Base-by-base conservation (phyloP, 2,329 filamentous ascomycete species). In the Pseudocercospora pini-densiflorae region DNA sequence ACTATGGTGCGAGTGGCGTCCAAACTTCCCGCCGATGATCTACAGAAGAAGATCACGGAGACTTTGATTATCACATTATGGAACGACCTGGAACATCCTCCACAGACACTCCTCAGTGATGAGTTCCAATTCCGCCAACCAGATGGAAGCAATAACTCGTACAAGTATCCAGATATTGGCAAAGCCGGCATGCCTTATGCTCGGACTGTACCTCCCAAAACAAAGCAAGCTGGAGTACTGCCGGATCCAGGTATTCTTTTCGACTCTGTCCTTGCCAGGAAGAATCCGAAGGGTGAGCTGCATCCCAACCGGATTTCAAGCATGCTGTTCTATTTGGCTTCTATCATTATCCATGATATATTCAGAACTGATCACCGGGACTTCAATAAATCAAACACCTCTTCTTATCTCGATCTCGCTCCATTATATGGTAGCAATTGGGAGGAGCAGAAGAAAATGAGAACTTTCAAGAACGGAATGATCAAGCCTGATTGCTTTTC, bases 301-400 rank as follows among this genome's bases (percentile, higher is more conserved):
- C 91, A 92, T 75, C 88, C 89, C 0, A 90, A 90, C 59, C 86
- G 87, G n/a, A 88, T 93, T 47, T 93, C 90, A 0, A 90, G 88
- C 71, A 88, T 92, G 79, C 81, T 94, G 16, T 92, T 92, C 77
- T 92, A 93, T 70, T 81, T 92, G 51, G 91, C 90, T 0, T 88
- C 89, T 6, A 90, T 94, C 72, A 85, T 85, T 72, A 85, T 84
- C 57, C 79, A 82, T 79, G 88, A 90, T 73, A 80, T 89, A 59
- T 92, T 92, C 78, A 84, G 87, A 43, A 91, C 89, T 1, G 87
- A 86, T 71, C 86, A 87, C 27, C 81, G 80, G 5, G 88, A 93
- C 75, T 85, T 83, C 73, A 87, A 86, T 63, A 87, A 86, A 63
- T 90, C 88, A 0, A 81, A 88, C 68, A 92, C 89, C 0, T 92